Percentiles rank a stretch among this genome's conserved stretches.
These are phyloP conservation scores for Vitis hybrid DNA, from an alignment of 177 flowering plant genomes.

Conservation along the genomic window DNA sequence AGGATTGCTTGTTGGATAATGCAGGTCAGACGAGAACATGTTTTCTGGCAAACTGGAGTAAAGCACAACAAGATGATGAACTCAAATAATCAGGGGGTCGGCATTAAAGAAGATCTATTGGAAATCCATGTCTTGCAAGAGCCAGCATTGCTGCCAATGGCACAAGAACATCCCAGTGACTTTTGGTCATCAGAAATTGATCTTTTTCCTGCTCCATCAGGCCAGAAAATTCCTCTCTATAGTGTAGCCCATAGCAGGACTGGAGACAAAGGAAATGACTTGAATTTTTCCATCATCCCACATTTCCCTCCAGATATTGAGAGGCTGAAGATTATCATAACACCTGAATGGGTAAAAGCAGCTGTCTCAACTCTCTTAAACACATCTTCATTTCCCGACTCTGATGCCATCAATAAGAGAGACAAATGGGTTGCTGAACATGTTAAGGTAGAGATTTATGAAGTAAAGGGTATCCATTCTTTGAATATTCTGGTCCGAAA, in stretches of 20 bases:
- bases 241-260: slow-evolving; percentile 82
- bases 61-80: slow-evolving; percentile 18
- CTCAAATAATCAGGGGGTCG: slow-evolving; percentile 15
- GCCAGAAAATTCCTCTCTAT: slow-evolving; percentile 63
- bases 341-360: slow-evolving; percentile 70
- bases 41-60: slow-evolving; percentile 61
- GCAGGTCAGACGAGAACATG: slow-evolving; percentile 67
- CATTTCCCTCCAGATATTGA: slow-evolving; percentile 70
- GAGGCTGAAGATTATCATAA: slow-evolving; percentile 69
- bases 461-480: slow-evolving; percentile 69
- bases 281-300: slow-evolving; percentile 90
- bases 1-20: slow-evolving; percentile 8
- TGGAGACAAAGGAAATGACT: slow-evolving; percentile 94
- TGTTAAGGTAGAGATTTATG: slow-evolving; percentile 77
- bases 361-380: slow-evolving; percentile 54
- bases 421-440: slow-evolving; percentile 52
- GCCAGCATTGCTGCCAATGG: slow-evolving; percentile 5
- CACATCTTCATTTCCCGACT: slow-evolving; percentile 47
- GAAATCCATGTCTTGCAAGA: slow-evolving; percentile 9
- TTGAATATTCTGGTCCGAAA: slow-evolving; percentile 81
- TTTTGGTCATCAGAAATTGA: slow-evolving; percentile 6
- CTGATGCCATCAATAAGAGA: slow-evolving; percentile 38
- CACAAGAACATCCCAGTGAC: slow-evolving; percentile 9
- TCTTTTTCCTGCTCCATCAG: slow-evolving; percentile 59
- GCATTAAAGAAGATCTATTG: background rate